phyloP scores from a whole-genome alignment of 2,329 filamentous ascomycete genomes.

The Colletotrichum sp. region DNA sequence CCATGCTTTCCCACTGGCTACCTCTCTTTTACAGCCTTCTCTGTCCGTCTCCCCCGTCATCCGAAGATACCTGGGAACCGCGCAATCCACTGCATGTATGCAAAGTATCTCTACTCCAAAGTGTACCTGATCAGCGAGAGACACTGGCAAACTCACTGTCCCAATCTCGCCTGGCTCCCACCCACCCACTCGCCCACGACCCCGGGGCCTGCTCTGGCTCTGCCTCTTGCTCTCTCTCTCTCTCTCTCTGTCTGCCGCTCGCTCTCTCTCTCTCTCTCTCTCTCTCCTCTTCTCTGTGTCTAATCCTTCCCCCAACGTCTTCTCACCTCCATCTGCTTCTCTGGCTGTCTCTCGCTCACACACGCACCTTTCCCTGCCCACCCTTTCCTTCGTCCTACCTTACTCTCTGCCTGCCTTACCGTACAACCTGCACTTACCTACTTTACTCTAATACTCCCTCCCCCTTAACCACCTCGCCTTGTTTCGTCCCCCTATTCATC shows the following conservation, averaged over 20 bases:
- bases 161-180: slow-evolving; percentile 32
- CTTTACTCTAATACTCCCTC: slow-evolving; percentile 27
- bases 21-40: neutral
- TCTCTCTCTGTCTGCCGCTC: slow-evolving; percentile 20
- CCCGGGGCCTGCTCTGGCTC: slow-evolving; percentile 32
- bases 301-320: slow-evolving; percentile 18
- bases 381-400: slow-evolving; percentile 18
- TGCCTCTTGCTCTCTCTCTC: slow-evolving; percentile 11
- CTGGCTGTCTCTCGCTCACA: slow-evolving; percentile 30
- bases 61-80: neutral
- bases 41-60: neutral
- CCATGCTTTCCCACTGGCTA: neutral
- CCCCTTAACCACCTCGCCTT: slow-evolving; percentile 12
- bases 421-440: slow-evolving; percentile 17
- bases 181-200: neutral
- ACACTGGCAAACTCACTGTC: slow-evolving; percentile 7
- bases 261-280: slow-evolving; percentile 17
- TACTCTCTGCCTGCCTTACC: slow-evolving; percentile 24
- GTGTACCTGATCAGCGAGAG: neutral
- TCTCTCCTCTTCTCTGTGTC: slow-evolving; percentile 18
- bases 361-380: slow-evolving; percentile 29
- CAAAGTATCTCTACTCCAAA: neutral
- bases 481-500: neutral
- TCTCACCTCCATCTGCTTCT: slow-evolving; percentile 25
- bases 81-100: neutral